Evolutionary conservation across 2,329 filamentous ascomycete species (phyloP), one percentile per base, ranked within the genome.

Genomic region (Colletotrichum sp.): DNA sequence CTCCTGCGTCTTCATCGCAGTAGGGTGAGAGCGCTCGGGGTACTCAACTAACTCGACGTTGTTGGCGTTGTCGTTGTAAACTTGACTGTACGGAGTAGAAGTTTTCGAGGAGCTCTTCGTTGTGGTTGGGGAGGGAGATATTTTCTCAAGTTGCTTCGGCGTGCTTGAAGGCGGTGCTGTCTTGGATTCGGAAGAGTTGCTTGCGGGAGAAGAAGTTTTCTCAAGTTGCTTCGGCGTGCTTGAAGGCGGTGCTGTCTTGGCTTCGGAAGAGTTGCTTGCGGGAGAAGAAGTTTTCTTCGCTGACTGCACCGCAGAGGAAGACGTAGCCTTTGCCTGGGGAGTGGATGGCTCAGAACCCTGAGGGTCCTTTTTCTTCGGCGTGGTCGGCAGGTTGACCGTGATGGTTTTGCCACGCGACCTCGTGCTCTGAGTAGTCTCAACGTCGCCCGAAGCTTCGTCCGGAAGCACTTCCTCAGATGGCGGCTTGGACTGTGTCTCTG

Each of bases 401-500:
- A 77, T 75, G 10, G 58, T 26, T 24, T 66, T 65, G 15, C 30
- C 60, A 48, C 15, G 13, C 21, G 26, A n/a, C 30, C 30, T 67
- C 21, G 24, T 15, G 26, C 21, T 15, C 10, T 16, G 30, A 61
- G 63, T 52, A 9, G 4, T 36, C 5, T 24, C 10, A 9, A 24
- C 5, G 21, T 18, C 18, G 15, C n/a, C 48, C n/a, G 38, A 43
- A 48, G 71, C 21, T 26, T 77, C 77, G 52, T 77, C 74, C 7
- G 69, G 61, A 34, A 82, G 32, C 0, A 74, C 77, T 60, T 83
- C 82, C 55, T 84, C 83, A 2, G 78, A 78, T 3, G 80, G 78
- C 10, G 80, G 80, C 71, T 85, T 84, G 8, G 81, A 82, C 67
- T 82, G 82, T 8, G 65, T 57, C 21, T 77, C 71, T 8, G 71